Conservation (phyloP, 164 flowering plant species). For the Nelumbo lutea region DNA sequence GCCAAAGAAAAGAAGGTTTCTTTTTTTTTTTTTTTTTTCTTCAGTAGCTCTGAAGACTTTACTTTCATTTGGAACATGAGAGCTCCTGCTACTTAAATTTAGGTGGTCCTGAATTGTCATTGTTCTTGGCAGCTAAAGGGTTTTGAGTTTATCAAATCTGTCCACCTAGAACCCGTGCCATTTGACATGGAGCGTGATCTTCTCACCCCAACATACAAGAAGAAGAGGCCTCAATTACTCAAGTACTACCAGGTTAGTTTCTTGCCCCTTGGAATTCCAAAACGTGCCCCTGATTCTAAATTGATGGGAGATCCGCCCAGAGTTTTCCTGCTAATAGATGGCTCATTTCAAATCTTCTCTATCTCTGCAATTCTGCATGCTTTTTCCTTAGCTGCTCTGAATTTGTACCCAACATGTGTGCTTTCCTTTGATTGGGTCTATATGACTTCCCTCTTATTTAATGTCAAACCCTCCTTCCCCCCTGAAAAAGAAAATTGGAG, state of each 20-base stretch:
- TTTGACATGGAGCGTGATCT: slow-evolving; percentile 97
- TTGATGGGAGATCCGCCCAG: too few species aligned
- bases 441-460: too few species aligned
- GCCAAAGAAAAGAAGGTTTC: slow-evolving; percentile 85
- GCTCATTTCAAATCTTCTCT: too few species aligned
- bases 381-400: too few species aligned
- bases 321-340: too few species aligned
- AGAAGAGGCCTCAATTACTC: slow-evolving; percentile 94
- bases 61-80: background rate
- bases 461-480: too few species aligned
- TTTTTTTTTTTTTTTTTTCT: background rate
- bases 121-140: slow-evolving; percentile 76
- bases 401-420: too few species aligned
- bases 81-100: background rate
- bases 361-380: too few species aligned
- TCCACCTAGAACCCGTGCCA: slow-evolving; percentile 88
- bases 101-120: slow-evolving; percentile 4
- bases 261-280: background rate
- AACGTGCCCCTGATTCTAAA: background rate
- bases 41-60: background rate
- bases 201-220: slow-evolving; percentile 92
- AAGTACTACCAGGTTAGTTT: slow-evolving; percentile 76
- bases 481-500: too few species aligned
- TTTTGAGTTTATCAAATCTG: slow-evolving; percentile 77
- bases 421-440: too few species aligned